Evolutionary conservation across 179 eudicot species (phyloP).

Genomic region (Beta corolliflora): DNA sequence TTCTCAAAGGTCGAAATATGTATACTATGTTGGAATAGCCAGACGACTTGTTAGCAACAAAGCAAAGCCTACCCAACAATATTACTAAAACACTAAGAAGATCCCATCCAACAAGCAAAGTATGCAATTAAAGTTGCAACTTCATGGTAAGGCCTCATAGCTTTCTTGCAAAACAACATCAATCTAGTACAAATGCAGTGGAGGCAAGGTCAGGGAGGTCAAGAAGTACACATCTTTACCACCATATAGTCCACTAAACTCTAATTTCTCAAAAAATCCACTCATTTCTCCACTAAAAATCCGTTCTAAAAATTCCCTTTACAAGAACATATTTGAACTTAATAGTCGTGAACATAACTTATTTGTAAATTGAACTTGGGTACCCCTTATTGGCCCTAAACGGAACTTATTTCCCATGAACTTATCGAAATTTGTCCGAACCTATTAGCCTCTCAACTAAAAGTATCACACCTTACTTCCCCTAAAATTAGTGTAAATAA

Average conservation of each 20-base stretch:
- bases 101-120: background rate
- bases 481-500: too few relatives aligned
- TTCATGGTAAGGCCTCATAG: background rate
- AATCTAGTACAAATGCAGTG: background rate
- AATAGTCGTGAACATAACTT: too few relatives aligned
- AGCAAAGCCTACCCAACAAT: background rate
- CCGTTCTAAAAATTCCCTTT: too few relatives aligned
- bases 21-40: background rate
- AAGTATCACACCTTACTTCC: too few relatives aligned
- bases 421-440: too few relatives aligned
- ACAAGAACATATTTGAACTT: too few relatives aligned
- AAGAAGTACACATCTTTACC: background rate
- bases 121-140: background rate
- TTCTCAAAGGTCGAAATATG: background rate
- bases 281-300: too few relatives aligned
- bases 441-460: too few relatives aligned
- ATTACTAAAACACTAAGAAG: background rate
- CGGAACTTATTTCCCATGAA: too few relatives aligned
- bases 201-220: background rate
- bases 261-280: background rate
- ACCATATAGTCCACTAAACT: background rate
- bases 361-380: too few relatives aligned
- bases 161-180: background rate
- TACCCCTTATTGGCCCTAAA: too few relatives aligned
- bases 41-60: background rate